Evolutionary conservation across 2,329 filamentous ascomycete genomes (phyloP).

Genomic region (Stagonosporopsis rhizophila): DNA sequence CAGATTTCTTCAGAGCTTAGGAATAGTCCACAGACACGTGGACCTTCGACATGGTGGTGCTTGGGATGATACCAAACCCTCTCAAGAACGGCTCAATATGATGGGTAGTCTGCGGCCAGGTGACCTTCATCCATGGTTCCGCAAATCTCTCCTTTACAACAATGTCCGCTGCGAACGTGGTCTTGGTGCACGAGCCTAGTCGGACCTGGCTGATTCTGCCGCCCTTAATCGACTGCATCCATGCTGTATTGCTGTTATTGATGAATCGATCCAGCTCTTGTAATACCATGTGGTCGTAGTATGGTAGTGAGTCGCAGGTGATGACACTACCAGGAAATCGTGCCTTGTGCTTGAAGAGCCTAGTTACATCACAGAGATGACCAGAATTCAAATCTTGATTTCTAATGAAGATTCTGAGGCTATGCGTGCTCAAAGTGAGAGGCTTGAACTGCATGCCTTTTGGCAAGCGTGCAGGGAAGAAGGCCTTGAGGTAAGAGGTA

Average conservation of each 20-base stretch:
- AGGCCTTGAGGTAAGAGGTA: slow-evolving; percentile 29
- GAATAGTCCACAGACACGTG: slow-evolving; percentile 25
- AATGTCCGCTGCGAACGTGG: background rate
- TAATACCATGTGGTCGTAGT: background rate
- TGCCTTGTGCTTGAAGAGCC: slow-evolving; percentile 27
- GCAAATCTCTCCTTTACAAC: slow-evolving; percentile 29
- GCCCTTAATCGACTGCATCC: slow-evolving; percentile 18
- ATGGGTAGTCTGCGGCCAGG: background rate
- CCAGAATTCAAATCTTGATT: slow-evolving; percentile 5
- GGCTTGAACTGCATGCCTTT: background rate
- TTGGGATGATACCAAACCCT: slow-evolving; percentile 9
- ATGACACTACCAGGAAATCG: slow-evolving; percentile 28
- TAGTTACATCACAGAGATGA: slow-evolving; percentile 16
- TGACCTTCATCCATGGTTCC: slow-evolving; percentile 26
- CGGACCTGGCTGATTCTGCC: slow-evolving; percentile 24
- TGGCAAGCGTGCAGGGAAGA: slow-evolving; percentile 21
- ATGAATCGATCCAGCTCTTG: slow-evolving; percentile 20
- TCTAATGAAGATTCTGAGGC: slow-evolving; percentile 24
- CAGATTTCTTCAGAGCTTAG: background rate
- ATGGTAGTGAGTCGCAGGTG: background rate
- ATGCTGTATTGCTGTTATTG: slow-evolving; percentile 22
- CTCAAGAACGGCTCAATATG: background rate
- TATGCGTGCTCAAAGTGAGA: slow-evolving; percentile 2
- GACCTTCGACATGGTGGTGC: background rate
- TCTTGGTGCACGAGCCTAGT: background rate